Percentiles rank a stretch among this genome's conserved stretches.
These are phyloP conservation scores for Arthrobotrys megalospora DNA, from an alignment of 2,329 filamentous ascomycete species.

Conservation along the genomic window DNA sequence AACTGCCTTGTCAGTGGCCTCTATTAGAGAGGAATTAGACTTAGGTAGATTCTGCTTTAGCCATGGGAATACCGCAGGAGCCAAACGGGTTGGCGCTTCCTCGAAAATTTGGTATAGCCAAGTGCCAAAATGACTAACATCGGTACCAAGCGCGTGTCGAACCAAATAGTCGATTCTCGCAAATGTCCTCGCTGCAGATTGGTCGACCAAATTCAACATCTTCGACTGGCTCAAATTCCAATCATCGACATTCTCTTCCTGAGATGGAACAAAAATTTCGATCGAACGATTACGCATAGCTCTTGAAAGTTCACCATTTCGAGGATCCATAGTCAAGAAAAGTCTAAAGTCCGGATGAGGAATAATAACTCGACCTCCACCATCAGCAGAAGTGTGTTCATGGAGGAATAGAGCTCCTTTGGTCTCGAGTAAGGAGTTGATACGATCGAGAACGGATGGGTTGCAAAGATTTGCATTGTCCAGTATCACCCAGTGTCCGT, in stretches of 20 bases:
- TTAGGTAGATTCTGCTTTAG: constrained; percentile 4
- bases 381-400: constrained; percentile 87
- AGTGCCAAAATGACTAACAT: constrained; percentile 24
- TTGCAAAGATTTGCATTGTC: constrained; percentile 98
- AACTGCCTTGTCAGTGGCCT: constrained; percentile 5
- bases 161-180: constrained; percentile 38
- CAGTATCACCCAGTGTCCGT: constrained; percentile 91
- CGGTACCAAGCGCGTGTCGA: constrained; percentile 11
- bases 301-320: constrained; percentile 91
- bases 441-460: constrained; percentile 90
- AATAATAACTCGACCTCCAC: constrained; percentile 82
- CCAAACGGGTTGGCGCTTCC: constrained; percentile 16
- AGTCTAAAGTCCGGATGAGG: constrained; percentile 91
- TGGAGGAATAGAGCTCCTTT: constrained; percentile 91
- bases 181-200: constrained; percentile 39
- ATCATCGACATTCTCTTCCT: constrained; percentile 51
- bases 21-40: background rate
- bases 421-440: constrained; percentile 94
- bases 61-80: constrained; percentile 15
- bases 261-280: constrained; percentile 77
- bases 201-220: constrained; percentile 42
- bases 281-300: constrained; percentile 97
- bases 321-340: constrained; percentile 92
- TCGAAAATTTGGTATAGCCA: constrained; percentile 53
- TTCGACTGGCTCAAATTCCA: constrained; percentile 34